These are phyloP conservation scores for Mycena amicta DNA, from an alignment of 768 basidiomycete species.

Conservation along the genomic window DNA sequence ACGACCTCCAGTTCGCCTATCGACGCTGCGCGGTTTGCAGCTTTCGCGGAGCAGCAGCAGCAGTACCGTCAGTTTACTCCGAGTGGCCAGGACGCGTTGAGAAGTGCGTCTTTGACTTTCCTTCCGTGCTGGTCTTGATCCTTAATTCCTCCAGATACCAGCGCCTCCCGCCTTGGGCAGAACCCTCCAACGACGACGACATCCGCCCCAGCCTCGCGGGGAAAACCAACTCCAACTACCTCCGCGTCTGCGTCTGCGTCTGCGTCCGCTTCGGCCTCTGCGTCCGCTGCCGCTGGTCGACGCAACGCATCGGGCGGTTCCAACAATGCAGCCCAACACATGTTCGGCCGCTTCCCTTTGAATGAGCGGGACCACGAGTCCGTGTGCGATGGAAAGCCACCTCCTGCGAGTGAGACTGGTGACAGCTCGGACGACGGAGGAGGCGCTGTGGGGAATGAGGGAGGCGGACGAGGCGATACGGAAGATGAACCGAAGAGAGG, in stretches of 20 bases:
- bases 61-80: constrained; percentile 6
- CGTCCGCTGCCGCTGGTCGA: constrained; percentile 7
- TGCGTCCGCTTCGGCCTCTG: too few relatives aligned
- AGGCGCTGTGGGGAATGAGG: too few relatives aligned
- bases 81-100: not conserved
- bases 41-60: constrained; percentile 8
- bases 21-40: constrained; percentile 5
- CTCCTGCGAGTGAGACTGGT: too few relatives aligned
- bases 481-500: too few relatives aligned
- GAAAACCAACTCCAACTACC: constrained; percentile 1
- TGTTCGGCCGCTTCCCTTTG: constrained; percentile 16
- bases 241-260: not conserved
- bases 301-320: not conserved
- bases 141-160: not conserved
- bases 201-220: not conserved
- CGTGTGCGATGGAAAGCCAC: too few relatives aligned
- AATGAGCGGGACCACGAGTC: constrained; percentile 20
- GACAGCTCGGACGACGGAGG: too few relatives aligned
- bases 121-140: not conserved
- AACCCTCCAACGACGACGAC: constrained; percentile 2
- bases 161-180: constrained; percentile 14
- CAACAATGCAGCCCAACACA: too few relatives aligned
- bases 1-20: not conserved
- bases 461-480: too few relatives aligned
- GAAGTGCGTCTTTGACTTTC: not conserved